Percentiles rank a stretch among this genome's conserved stretches.
phyloP scores from a whole-genome alignment of 352 stramenopile genomes.

The Phytophthora multivora region DNA sequence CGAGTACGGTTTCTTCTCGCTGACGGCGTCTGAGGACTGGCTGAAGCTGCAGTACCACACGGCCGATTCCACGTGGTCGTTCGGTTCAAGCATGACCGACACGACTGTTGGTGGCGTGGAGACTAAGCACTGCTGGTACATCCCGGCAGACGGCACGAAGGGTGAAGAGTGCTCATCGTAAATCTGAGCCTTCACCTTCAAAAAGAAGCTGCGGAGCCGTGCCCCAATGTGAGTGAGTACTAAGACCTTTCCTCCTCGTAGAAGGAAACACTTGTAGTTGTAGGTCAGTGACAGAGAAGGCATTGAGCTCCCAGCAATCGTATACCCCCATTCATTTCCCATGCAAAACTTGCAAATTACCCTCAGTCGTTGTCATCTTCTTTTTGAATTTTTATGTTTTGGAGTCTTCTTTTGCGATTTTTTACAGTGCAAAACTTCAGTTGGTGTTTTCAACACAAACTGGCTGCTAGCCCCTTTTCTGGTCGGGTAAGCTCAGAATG shows the following conservation, averaged over 20 bases:
- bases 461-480: conserved; percentile 1
- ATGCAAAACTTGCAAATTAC: neutral
- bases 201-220: conserved; percentile 1
- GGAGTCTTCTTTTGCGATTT: neutral
- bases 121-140: conserved; percentile 82
- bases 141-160: conserved; percentile 45
- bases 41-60: conserved; percentile 73
- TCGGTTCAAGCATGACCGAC: conserved; percentile 44
- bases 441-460: conserved; percentile 6
- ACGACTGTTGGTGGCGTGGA: conserved; percentile 57
- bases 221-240: conserved; percentile 24
- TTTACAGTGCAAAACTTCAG: conserved; percentile 1
- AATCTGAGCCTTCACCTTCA: conserved; percentile 9
- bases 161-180: conserved; percentile 37
- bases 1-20: conserved; percentile 76
- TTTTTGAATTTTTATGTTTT: neutral
- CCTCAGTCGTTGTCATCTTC: neutral
- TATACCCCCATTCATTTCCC: conserved; percentile 12
- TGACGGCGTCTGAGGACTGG: conserved; percentile 67
- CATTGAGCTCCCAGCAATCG: conserved; percentile 16
- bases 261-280: conserved; percentile 29
- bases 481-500: conserved; percentile 7
- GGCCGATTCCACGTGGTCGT: conserved; percentile 61
- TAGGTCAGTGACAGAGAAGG: conserved; percentile 30
- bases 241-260: conserved; percentile 20